These are phyloP conservation scores for Agarophyton chilense DNA, from an alignment of 23 red algal species.

Conservation along the genomic window DNA sequence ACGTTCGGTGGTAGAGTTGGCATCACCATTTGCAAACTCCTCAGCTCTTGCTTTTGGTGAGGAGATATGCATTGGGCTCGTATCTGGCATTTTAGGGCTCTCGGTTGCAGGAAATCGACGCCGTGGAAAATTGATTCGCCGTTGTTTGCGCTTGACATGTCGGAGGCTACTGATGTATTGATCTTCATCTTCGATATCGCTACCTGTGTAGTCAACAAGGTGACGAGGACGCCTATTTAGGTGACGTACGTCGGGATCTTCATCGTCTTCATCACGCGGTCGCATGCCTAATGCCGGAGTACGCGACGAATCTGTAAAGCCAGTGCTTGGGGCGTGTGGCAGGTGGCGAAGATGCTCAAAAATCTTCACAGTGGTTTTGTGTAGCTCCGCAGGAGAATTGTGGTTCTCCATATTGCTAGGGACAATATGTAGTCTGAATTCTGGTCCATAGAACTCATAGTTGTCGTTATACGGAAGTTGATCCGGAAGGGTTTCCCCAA, in stretches of 20 bases:
- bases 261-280: background rate
- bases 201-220: conserved; percentile 45
- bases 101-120: conserved; percentile 31
- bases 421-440: conserved; percentile 89
- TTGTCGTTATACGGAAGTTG: conserved; percentile 93
- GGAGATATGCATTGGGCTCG: background rate
- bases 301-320: conserved; percentile 46
- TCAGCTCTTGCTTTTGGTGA: background rate
- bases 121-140: conserved; percentile 52
- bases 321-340: conserved; percentile 58
- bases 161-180: conserved; percentile 47
- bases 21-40: conserved; percentile 5
- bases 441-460: conserved; percentile 96
- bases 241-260: conserved; percentile 37
- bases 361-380: conserved; percentile 53
- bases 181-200: conserved; percentile 52
- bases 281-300: conserved; percentile 7
- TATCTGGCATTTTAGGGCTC: background rate
- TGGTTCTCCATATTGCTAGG: conserved; percentile 99
- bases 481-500: conserved; percentile 74
- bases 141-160: background rate
- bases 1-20: background rate
- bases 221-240: background rate
- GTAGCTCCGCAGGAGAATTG: conserved; percentile 71
- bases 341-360: conserved; percentile 66